Conservation (phyloP, 2,329 filamentous ascomycete genomes). For the Ceratocystiopsis minuta region DNA sequence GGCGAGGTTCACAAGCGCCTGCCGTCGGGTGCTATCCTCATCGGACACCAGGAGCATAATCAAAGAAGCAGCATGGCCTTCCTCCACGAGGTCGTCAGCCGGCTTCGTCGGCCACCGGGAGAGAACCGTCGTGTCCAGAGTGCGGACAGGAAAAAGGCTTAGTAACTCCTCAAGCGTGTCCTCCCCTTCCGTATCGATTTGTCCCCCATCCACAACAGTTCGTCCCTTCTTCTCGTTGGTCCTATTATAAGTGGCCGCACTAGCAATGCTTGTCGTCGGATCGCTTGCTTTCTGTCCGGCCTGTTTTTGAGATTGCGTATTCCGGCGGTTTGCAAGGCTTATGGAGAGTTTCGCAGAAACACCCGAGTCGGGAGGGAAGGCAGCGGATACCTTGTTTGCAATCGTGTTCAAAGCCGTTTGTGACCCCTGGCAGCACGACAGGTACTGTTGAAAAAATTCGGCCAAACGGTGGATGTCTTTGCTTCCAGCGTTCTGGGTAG, state of each 20-base stretch:
- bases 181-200: constrained; percentile 1
- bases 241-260: too few species aligned
- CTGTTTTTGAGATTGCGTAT: background rate
- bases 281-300: background rate
- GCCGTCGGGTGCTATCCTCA: constrained; percentile 57
- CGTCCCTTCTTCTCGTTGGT: too few species aligned
- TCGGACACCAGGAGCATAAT: constrained; percentile 60
- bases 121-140: constrained; percentile 34
- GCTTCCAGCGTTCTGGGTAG: constrained; percentile 28
- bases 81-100: constrained; percentile 60
- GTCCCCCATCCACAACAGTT: constrained; percentile 3
- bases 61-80: constrained; percentile 52
- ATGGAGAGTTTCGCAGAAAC: constrained; percentile 1
- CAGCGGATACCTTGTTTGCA: constrained; percentile 21
- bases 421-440: constrained; percentile 28
- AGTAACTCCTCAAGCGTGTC: constrained; percentile 35
- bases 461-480: constrained; percentile 28
- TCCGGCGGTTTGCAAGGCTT: background rate
- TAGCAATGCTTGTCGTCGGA: background rate
- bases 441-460: constrained; percentile 37
- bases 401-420: constrained; percentile 25
- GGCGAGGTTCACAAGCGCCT: constrained; percentile 52
- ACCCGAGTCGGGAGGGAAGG: constrained; percentile 20
- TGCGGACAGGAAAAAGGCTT: constrained; percentile 25
- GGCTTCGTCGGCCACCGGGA: constrained; percentile 58